phyloP scores from a whole-genome alignment of 352 stramenopile genomes.

The Phytophthora colocasiae region DNA sequence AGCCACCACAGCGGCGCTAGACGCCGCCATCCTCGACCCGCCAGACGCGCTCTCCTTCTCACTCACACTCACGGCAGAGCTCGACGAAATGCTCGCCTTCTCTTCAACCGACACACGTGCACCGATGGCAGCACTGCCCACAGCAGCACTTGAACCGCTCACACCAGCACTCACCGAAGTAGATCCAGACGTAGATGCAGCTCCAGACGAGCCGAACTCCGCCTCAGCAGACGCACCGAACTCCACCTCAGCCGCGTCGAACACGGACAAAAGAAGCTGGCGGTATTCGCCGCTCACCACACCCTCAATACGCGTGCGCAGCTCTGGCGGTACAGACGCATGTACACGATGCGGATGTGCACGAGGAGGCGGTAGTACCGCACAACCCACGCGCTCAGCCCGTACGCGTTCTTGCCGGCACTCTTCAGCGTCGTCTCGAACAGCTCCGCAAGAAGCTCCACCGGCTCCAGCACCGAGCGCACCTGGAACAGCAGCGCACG shows the following conservation, averaged over 20 bases:
- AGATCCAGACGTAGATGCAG: background rate
- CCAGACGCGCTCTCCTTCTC: conserved; percentile 5
- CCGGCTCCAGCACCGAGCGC: conserved; percentile 39
- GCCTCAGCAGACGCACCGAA: background rate
- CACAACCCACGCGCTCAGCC: conserved; percentile 32
- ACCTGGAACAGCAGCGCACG: conserved; percentile 46
- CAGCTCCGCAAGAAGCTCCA: conserved; percentile 42
- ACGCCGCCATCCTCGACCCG: conserved; percentile 8
- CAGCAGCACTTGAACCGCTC: background rate
- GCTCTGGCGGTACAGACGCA: conserved; percentile 56
- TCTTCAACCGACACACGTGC: background rate
- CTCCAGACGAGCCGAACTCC: background rate
- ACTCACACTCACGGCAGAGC: conserved; percentile 1
- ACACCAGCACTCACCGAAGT: conserved; percentile 8
- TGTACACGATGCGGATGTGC: conserved; percentile 52
- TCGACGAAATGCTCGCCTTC: background rate
- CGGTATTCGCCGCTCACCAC: conserved; percentile 37
- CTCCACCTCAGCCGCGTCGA: conserved; percentile 33
- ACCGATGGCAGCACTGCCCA: background rate
- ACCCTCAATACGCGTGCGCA: conserved; percentile 34
- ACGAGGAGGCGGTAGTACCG: conserved; percentile 47
- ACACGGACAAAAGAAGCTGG: conserved; percentile 26
- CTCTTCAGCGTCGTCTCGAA: conserved; percentile 54
- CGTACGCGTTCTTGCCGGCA: conserved; percentile 34
- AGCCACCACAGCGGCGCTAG: conserved; percentile 2